phyloP scores from a whole-genome alignment of 2,329 filamentous ascomycete genomes.

The Metarhizium guizhouense region DNA sequence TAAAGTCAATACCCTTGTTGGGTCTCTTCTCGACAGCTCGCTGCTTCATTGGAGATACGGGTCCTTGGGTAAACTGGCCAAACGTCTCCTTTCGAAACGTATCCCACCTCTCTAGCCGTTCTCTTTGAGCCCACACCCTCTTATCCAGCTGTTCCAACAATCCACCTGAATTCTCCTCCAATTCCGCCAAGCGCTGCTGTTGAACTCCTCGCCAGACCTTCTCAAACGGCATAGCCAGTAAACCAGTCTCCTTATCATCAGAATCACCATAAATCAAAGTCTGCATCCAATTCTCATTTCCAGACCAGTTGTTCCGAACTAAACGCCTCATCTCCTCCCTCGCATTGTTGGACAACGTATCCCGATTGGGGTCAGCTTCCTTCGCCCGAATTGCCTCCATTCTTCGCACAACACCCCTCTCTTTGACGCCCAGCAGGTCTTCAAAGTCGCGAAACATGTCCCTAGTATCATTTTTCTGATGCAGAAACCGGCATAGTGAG shows the following conservation, averaged over 20 bases:
- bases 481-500: constrained; percentile 51
- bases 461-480: constrained; percentile 50
- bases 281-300: constrained; percentile 65
- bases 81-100: constrained; percentile 48
- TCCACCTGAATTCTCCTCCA: constrained; percentile 42
- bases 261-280: constrained; percentile 60
- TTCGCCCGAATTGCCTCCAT: constrained; percentile 35
- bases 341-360: constrained; percentile 31
- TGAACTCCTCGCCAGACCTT: constrained; percentile 63
- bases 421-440: constrained; percentile 54
- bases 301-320: constrained; percentile 68
- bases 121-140: constrained; percentile 57
- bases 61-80: constrained; percentile 16
- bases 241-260: constrained; percentile 43
- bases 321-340: constrained; percentile 46
- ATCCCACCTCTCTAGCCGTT: constrained; percentile 65
- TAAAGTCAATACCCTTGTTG: constrained; percentile 40
- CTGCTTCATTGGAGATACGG: constrained; percentile 16
- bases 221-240: constrained; percentile 61
- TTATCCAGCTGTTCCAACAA: constrained; percentile 63
- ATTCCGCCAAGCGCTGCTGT: constrained; percentile 44
- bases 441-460: constrained; percentile 55
- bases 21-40: constrained; percentile 9
- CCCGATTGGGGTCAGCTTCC: constrained; percentile 15
- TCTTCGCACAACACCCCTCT: constrained; percentile 45